These are phyloP conservation scores for Zychaea mexicana DNA, from an alignment of 371 early-diverging fungal species.

Conservation along the genomic window DNA sequence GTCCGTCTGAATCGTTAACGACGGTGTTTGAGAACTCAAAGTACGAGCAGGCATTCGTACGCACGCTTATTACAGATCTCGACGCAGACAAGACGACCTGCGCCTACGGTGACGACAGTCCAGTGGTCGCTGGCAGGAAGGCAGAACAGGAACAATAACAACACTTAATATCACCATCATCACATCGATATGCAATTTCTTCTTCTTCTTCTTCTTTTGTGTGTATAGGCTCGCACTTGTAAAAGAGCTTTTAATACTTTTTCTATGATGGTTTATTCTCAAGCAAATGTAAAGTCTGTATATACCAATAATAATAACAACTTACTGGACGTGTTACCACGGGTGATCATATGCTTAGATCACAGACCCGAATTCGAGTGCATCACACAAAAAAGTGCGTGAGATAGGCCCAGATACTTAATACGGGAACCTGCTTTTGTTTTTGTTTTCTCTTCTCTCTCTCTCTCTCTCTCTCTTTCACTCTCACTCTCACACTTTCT, in stretches of 20 bases:
- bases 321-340: not conserved
- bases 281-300: conserved; percentile 1
- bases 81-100: conserved; percentile 24
- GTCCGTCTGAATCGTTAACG: conserved; percentile 79
- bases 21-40: conserved; percentile 85
- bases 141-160: not conserved
- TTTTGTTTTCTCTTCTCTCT: conserved; percentile 5
- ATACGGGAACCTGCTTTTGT: not conserved
- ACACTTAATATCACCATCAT: not conserved
- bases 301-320: too few relatives aligned
- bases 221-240: not conserved
- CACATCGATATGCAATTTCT: not conserved
- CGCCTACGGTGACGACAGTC: conserved; percentile 19
- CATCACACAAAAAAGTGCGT: not conserved
- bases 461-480: not conserved
- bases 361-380: conserved; percentile 2
- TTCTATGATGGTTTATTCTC: not conserved
- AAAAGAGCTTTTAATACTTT: not conserved
- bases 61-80: conserved; percentile 36
- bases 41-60: conserved; percentile 58
- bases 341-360: not conserved
- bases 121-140: not conserved
- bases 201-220: not conserved
- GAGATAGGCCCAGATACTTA: not conserved
- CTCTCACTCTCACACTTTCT: not conserved